Conservation (phyloP, 2,329 filamentous ascomycete species). For the Lizonia empirigonia region DNA sequence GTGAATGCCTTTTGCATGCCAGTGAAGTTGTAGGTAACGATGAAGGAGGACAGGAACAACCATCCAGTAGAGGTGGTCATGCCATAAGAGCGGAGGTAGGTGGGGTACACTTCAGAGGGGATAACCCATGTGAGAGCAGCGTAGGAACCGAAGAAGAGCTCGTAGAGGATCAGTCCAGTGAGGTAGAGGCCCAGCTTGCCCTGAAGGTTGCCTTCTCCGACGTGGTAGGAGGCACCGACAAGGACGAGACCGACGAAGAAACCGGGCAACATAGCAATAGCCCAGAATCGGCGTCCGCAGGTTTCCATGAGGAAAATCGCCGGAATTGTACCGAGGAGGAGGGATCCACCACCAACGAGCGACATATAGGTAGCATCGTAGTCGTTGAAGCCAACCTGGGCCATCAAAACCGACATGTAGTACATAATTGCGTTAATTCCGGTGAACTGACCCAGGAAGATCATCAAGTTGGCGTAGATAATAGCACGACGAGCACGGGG, state of each 20-base stretch:
- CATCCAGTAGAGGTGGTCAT: constrained; percentile 73
- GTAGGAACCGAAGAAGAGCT: constrained; percentile 47
- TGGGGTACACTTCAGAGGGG: constrained; percentile 73
- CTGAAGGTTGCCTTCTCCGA: constrained; percentile 50
- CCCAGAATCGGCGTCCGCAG: constrained; percentile 76
- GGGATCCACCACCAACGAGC: constrained; percentile 67
- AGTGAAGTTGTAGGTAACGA: constrained; percentile 77
- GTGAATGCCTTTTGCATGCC: constrained; percentile 72
- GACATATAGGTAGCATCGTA: constrained; percentile 74
- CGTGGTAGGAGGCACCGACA: constrained; percentile 68
- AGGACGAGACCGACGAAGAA: constrained; percentile 73
- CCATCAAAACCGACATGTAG: constrained; percentile 73
- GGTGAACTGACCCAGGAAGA: constrained; percentile 75
- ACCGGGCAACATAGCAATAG: constrained; percentile 71
- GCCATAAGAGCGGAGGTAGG: constrained; percentile 73
- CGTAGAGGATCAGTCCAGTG: constrained; percentile 62
- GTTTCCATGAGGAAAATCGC: constrained; percentile 74
- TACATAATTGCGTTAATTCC: constrained; percentile 75
- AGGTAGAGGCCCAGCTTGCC: constrained; percentile 66
- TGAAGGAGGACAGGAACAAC: constrained; percentile 72
- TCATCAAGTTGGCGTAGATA: constrained; percentile 72
- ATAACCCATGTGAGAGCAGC: constrained; percentile 45
- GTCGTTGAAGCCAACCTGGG: constrained; percentile 68
- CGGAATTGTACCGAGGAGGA: constrained; percentile 71
- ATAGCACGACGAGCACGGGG: constrained; percentile 64